Conservation (phyloP, 768 basidiomycete genomes). For the Rhizopogon roseolus region DNA sequence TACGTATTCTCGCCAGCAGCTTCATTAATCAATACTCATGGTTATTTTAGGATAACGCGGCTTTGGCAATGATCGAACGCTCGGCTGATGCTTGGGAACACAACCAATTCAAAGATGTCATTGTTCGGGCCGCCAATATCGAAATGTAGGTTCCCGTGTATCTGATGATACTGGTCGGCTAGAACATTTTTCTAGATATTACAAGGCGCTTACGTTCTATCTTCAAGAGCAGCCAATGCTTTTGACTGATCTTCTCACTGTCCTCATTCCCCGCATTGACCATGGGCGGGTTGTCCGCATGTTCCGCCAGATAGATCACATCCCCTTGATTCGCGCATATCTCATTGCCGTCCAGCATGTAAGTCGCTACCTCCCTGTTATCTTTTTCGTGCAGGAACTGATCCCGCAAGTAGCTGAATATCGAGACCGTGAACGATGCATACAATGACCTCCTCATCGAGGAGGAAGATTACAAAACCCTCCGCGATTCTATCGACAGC, state of each 20-base stretch:
- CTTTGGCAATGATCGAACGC: conserved; percentile 97
- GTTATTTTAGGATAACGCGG: conserved; percentile 78
- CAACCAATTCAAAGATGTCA: conserved; percentile 98
- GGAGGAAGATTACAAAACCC: conserved; percentile 97
- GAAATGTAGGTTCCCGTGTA: conserved; percentile 66
- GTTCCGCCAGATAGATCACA: conserved; percentile 93
- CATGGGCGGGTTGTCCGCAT: conserved; percentile 93
- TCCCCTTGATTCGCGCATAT: conserved; percentile 93
- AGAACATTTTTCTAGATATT: conserved; percentile 56
- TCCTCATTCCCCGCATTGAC: conserved; percentile 91
- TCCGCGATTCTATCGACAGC: conserved; percentile 96
- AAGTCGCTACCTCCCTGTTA: conserved; percentile 19
- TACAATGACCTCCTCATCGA: conserved; percentile 98
- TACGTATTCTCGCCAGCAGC: conserved; percentile 30
- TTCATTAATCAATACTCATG: neutral
- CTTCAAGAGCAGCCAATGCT: conserved; percentile 90
- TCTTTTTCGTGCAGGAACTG: neutral
- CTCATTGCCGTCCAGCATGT: conserved; percentile 96
- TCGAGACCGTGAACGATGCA: conserved; percentile 96
- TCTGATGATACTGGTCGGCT: neutral
- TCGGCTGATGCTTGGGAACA: conserved; percentile 99
- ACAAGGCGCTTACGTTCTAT: conserved; percentile 93
- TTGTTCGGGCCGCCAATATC: conserved; percentile 94
- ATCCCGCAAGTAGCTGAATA: conserved; percentile 68
- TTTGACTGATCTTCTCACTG: conserved; percentile 88